These are phyloP conservation scores for Diplodia sapinea DNA, from an alignment of 2,329 filamentous ascomycete species.

Conservation along the genomic window DNA sequence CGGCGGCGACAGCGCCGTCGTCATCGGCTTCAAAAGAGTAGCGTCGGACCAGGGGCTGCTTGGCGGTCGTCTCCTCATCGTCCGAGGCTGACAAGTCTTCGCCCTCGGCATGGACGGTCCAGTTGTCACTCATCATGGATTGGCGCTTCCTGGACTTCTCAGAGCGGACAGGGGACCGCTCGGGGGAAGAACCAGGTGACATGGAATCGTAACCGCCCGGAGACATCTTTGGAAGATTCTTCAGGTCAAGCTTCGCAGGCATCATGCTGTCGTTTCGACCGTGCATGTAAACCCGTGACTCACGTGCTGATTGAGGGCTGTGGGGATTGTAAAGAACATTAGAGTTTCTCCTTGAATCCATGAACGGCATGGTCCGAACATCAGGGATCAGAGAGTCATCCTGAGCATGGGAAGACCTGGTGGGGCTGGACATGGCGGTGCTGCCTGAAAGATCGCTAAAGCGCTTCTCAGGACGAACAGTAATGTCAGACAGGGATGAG, in stretches of 20 bases:
- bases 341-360: slow-evolving; percentile 74
- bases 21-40: slow-evolving; percentile 30
- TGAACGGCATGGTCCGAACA: slow-evolving; percentile 71
- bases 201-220: slow-evolving; percentile 38
- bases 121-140: slow-evolving; percentile 53
- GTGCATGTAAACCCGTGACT: slow-evolving; percentile 57
- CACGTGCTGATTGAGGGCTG: slow-evolving; percentile 58
- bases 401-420: slow-evolving; percentile 47
- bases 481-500: slow-evolving; percentile 53
- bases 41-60: slow-evolving; percentile 12
- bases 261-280: slow-evolving; percentile 17
- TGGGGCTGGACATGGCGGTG: slow-evolving; percentile 45
- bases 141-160: slow-evolving; percentile 32
- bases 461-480: slow-evolving; percentile 56
- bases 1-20: background rate
- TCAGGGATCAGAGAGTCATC: slow-evolving; percentile 48
- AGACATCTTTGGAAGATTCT: slow-evolving; percentile 37
- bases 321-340: slow-evolving; percentile 51
- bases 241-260: slow-evolving; percentile 8
- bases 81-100: background rate
- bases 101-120: slow-evolving; percentile 48
- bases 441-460: slow-evolving; percentile 58
- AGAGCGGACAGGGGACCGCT: slow-evolving; percentile 36
- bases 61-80: background rate
- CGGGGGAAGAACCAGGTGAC: slow-evolving; percentile 33